Evolutionary conservation across 2,329 filamentous ascomycete genomes (phyloP).

Genomic region (Botrytis galanthina): DNA sequence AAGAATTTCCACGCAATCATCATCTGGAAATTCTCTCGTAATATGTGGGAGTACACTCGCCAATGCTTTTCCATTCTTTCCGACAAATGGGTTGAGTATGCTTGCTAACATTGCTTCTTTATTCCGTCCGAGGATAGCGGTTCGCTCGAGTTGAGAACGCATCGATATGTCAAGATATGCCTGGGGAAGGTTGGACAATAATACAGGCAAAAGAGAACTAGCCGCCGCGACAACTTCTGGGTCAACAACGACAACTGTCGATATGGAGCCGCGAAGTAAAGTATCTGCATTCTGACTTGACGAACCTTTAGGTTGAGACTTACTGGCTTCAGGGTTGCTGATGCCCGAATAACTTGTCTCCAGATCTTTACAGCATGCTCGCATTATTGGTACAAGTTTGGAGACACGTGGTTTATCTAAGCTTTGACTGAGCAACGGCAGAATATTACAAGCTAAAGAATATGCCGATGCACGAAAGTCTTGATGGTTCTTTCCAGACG

Average conservation of each 20-base stretch:
- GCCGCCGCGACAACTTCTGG: conserved; percentile 56
- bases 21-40: conserved; percentile 59
- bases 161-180: conserved; percentile 66
- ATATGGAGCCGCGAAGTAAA: conserved; percentile 50
- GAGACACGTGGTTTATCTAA: conserved; percentile 65
- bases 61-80: conserved; percentile 60
- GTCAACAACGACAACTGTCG: conserved; percentile 40
- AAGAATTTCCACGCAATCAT: conserved; percentile 69
- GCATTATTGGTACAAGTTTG: conserved; percentile 60
- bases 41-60: conserved; percentile 80
- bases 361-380: conserved; percentile 72
- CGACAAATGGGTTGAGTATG: conserved; percentile 72
- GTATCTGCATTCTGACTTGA: conserved; percentile 65
- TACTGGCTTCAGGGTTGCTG: conserved; percentile 29
- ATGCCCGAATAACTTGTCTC: conserved; percentile 47
- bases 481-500: conserved; percentile 51
- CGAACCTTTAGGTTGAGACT: conserved; percentile 31
- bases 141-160: conserved; percentile 75
- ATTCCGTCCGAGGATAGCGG: conserved; percentile 68
- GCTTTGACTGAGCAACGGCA: conserved; percentile 55
- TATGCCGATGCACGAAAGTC: conserved; percentile 62
- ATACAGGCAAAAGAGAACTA: conserved; percentile 56
- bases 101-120: conserved; percentile 76
- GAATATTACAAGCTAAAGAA: conserved; percentile 52
- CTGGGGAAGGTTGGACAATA: conserved; percentile 64